Evolutionary conservation across 2,329 filamentous ascomycete species (phyloP), one percentile per base, ranked within the genome.

Genomic region (Calonectria pauciramosa): DNA sequence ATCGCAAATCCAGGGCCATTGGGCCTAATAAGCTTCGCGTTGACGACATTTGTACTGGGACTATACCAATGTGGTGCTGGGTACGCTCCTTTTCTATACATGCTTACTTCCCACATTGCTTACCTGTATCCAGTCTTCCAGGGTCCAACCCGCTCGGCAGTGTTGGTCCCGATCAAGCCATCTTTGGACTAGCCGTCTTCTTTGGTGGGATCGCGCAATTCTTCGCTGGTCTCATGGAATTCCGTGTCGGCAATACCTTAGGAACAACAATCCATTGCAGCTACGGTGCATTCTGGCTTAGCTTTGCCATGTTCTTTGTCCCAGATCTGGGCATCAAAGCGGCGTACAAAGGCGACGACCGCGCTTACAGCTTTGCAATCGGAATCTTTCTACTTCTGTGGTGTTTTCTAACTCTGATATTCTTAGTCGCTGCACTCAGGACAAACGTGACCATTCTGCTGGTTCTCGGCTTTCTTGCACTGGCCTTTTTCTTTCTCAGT

Each of bases 191-290:
- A 32, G 84, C 83, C 32, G 79, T 85, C 67, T 85, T 85, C 68
- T 93, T 94, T 82, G 93, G 93, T 82, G 93, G 93, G 72, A 86
- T 93, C 10, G 89, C 93, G n/a, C 93, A 94, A 83, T 85, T 94
- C 81, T 85, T 93, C 67, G 91, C 92, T 60, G 93, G 93, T 80
- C 93, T 94, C 32, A 86, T 88, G 83, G 83, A 88, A 77, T 88
- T 87, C 73, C 82, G 83, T 16, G 86, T 91, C 13, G 91, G 91
- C n/a, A 92, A 92, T 84, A 92, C 90, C 14, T 92, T 92, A 68
- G 91, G 90, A 86, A 90, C 90, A 36, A 92, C 90, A 9, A 89
- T 91, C 11, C 89, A 92, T 73, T 90, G 89, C 52, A 91, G 89
- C 4, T 93, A 92, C 80, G 90, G 90, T 72, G 90, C 90, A 74